Evolutionary conservation across 257 asterid genomes (phyloP), one percentile per base, ranked within the genome.

Genomic region (Penstemon newberryi): DNA sequence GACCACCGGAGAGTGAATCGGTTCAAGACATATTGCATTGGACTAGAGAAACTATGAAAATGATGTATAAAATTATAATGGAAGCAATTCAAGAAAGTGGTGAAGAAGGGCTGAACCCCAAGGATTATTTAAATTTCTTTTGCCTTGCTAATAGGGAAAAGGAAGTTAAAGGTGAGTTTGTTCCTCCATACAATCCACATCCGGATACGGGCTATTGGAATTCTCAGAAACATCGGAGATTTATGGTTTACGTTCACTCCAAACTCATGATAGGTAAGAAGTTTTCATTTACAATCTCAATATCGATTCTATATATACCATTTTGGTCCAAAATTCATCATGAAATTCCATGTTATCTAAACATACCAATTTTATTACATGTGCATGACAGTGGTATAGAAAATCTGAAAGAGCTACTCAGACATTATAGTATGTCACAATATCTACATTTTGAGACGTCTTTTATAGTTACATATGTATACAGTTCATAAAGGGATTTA

Each of bases 161-260:
- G 13, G 79, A 78, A 79, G 81, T 75, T 25, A 86, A 77, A 66
- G 96, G 96, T 50, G 98, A 92, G 81, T 89, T 92, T 49, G 77
- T 80, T 55, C 88, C 98, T 69, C 98, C 98, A 0, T 86, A 84
- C 69, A 81, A 81, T 67, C 96, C 98, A 52, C 96, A 89, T 52
- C 82, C 85, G 0, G 83, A 44, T 54, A 85, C 98, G 18, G 80
- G 83, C 0, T 92, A 92, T 47, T 86, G 84, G 79, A 82, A 79
- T 65, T 87, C 96, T 69, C 95, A 92, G 81, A 86, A 74, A 60
- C 86, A 85, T 52, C 73, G 98, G 77, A 86, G 98, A 50, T 92
- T 92, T 73, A 92, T 92, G 98, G 86, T 92, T 57, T 89, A 92
- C 76, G 96, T 92, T 43, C 98, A 92, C 81, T 92, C 96, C 69